Percentiles rank a stretch among this genome's conserved stretches.
Conservation (phyloP, 2,329 filamentous ascomycete species). For the Corinectria fuckeliana region DNA sequence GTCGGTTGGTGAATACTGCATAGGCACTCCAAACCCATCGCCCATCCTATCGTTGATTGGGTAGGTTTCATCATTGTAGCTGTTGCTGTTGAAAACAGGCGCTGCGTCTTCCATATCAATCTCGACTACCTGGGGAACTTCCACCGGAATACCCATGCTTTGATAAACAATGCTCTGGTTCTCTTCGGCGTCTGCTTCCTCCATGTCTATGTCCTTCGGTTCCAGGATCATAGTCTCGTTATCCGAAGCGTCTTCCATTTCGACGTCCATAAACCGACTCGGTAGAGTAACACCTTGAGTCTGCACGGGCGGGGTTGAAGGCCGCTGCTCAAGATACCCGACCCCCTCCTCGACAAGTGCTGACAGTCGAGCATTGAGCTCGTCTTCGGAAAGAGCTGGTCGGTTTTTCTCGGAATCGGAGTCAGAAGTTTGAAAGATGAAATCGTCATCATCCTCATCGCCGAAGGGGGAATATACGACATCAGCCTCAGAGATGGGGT, state of each 20-base stretch:
- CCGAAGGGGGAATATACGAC: no score
- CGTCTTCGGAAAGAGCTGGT: neutral
- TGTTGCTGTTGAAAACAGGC: neutral
- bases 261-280: neutral
- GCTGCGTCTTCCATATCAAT: neutral
- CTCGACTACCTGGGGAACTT: neutral
- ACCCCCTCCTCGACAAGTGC: neutral
- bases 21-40: neutral
- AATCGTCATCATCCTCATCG: no score
- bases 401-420: neutral
- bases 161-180: neutral
- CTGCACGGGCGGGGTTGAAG: neutral
- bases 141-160: neutral
- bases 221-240: neutral
- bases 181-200: neutral
- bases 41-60: no score
- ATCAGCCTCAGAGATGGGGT: no score
- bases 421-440: no score
- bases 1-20: neutral
- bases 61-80: no score
- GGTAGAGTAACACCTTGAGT: neutral
- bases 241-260: neutral
- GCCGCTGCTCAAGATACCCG: neutral
- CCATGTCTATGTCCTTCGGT: neutral
- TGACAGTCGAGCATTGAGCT: neutral